Evolutionary conservation across 148 eudicot species (phyloP).

Genomic region (Rhododendron vialii): DNA sequence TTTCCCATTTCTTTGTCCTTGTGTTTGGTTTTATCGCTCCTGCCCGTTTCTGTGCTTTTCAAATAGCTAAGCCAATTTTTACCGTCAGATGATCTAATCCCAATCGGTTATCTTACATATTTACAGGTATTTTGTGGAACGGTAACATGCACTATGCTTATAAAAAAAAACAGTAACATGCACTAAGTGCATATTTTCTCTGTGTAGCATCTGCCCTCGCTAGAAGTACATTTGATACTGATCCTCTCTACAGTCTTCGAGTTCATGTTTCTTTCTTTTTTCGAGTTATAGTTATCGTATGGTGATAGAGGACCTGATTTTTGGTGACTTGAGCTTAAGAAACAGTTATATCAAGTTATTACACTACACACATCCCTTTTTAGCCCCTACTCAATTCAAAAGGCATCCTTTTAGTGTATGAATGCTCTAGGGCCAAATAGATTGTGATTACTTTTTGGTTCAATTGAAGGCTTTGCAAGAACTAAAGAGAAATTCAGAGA

Average conservation of each 20-base stretch:
- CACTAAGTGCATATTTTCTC: not conserved
- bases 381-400: not conserved
- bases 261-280: constrained; percentile 9
- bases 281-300: not conserved
- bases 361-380: not conserved
- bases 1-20: not conserved
- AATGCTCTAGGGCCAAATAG: not conserved
- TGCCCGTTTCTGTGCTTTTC: not conserved
- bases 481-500: not conserved
- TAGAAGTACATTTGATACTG: not conserved
- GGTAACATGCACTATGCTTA: not conserved
- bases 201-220: not conserved
- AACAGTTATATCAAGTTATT: not conserved
- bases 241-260: not conserved
- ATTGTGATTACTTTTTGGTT: not conserved
- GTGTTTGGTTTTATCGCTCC: not conserved
- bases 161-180: not conserved
- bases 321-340: not conserved
- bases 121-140: not conserved
- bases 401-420: not conserved
- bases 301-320: not conserved
- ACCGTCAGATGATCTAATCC: not conserved
- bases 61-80: not conserved
- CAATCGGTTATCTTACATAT: not conserved
- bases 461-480: not conserved